Conservation (phyloP, 2,329 filamentous ascomycete genomes). For the Fusarium metavorans region DNA sequence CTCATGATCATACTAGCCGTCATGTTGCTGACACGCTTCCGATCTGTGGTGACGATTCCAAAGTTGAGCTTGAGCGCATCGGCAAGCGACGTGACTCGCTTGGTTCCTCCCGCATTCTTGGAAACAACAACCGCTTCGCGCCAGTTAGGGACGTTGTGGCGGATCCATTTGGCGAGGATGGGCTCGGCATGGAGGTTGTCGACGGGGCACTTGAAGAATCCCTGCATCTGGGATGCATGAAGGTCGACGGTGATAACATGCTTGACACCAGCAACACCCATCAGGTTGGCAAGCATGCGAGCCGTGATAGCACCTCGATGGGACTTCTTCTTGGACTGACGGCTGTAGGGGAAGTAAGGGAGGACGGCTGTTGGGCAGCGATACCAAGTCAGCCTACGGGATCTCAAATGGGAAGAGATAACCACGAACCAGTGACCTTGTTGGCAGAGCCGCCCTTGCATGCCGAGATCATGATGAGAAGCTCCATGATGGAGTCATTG, state of each 20-base stretch:
- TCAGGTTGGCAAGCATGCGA: constrained; percentile 94
- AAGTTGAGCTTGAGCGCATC: constrained; percentile 98
- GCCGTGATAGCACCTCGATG: constrained; percentile 97
- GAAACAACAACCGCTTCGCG: constrained; percentile 94
- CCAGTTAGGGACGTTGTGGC: constrained; percentile 88
- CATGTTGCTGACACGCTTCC: constrained; percentile 77
- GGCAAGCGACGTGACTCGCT: constrained; percentile 94
- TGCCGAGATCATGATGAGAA: constrained; percentile 98
- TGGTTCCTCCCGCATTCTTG: constrained; percentile 97
- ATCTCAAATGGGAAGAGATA: constrained; percentile 24
- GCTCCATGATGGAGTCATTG: constrained; percentile 99
- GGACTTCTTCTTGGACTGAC: constrained; percentile 99
- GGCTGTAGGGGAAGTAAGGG: constrained; percentile 98
- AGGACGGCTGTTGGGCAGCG: constrained; percentile 73
- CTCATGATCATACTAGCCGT: constrained; percentile 82
- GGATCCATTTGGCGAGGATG: constrained; percentile 95
- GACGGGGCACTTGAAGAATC: constrained; percentile 97
- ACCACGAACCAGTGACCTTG: constrained; percentile 86
- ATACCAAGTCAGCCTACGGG: constrained; percentile 32
- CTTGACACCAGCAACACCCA: constrained; percentile 93
- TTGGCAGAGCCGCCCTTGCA: constrained; percentile 98
- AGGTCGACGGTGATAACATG: constrained; percentile 98
- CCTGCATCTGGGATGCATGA: constrained; percentile 98
- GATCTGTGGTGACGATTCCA: constrained; percentile 91
- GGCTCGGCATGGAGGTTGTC: constrained; percentile 98